Conservation (phyloP, 148 eudicot species). For the Pharnaceum exiguum region DNA sequence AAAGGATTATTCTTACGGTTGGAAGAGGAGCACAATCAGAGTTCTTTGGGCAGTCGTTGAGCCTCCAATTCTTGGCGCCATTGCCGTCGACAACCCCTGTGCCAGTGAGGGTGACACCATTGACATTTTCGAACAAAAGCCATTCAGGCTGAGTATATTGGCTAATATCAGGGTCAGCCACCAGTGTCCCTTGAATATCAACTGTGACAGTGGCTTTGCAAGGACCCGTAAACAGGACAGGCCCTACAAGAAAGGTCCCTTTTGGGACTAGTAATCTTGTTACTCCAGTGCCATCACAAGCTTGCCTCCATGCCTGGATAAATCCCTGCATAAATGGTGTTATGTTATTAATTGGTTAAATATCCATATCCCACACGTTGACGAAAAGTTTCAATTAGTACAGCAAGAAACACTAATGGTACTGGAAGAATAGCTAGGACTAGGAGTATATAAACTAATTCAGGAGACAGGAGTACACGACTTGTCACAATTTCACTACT, state of each 20-base stretch:
- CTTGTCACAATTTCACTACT: too few relatives aligned
- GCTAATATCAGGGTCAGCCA: constrained; percentile 28
- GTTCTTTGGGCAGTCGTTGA: constrained; percentile 16
- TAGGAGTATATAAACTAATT: too few relatives aligned
- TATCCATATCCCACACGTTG: too few relatives aligned
- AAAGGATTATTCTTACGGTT: constrained; percentile 9
- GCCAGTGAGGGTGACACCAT: constrained; percentile 26
- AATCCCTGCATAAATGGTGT: constrained; percentile 33
- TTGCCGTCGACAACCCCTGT: constrained; percentile 24
- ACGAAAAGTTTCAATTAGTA: too few relatives aligned
- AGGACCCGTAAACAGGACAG: constrained; percentile 50
- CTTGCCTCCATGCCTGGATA: constrained; percentile 46
- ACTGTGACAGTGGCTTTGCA: constrained; percentile 40
- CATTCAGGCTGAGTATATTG: constrained; percentile 21
- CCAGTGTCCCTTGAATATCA: constrained; percentile 44
- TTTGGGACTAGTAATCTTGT: constrained; percentile 44
- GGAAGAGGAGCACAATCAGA: constrained; percentile 25
- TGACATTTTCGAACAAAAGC: constrained; percentile 25
- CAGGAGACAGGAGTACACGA: too few relatives aligned
- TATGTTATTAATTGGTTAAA: background rate
- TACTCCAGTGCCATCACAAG: constrained; percentile 37
- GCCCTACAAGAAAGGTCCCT: constrained; percentile 47
- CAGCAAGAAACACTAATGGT: too few relatives aligned
- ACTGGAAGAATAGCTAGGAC: too few relatives aligned
- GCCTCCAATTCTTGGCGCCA: constrained; percentile 15